These are phyloP conservation scores for Limonium bicolor DNA, from an alignment of 148 eudicot genomes.

Conservation along the genomic window DNA sequence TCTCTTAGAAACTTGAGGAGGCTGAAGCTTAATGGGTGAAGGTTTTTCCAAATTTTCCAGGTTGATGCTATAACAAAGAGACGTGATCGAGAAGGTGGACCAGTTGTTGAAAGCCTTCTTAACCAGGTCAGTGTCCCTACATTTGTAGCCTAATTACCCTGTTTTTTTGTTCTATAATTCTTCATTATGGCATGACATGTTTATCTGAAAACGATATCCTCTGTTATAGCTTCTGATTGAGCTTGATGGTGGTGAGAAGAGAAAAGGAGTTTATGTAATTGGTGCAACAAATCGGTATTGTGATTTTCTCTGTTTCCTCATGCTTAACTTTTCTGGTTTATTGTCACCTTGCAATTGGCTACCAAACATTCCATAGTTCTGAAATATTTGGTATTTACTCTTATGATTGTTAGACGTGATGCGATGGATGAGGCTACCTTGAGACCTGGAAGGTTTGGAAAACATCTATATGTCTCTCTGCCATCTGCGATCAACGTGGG, in stretches of 20 bases:
- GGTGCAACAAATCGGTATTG: conserved; percentile 86
- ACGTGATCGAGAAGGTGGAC: conserved; percentile 67
- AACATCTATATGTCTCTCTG: conserved; percentile 50
- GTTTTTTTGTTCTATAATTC: too few relatives aligned
- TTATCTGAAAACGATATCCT: neutral
- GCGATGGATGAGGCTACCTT: conserved; percentile 64
- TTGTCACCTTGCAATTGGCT: neutral
- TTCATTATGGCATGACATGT: too few relatives aligned
- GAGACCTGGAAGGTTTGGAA: conserved; percentile 80
- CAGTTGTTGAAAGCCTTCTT: conserved; percentile 66
- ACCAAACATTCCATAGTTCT: neutral
- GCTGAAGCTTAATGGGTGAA: too few relatives aligned
- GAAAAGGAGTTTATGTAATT: conserved; percentile 71
- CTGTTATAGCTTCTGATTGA: conserved; percentile 62
- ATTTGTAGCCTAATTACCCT: too few relatives aligned
- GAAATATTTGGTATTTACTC: neutral
- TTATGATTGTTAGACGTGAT: conserved; percentile 41
- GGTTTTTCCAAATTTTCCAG: conserved; percentile 12
- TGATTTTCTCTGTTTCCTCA: neutral
- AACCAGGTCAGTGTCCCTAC: conserved; percentile 35
- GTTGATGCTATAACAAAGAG: conserved; percentile 76
- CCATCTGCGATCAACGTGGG: conserved; percentile 63
- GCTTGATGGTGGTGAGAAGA: conserved; percentile 61
- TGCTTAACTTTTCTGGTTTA: neutral
- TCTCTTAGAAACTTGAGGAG: too few relatives aligned